Evolutionary conservation across 2,329 filamentous ascomycete genomes (phyloP), one percentile per base, ranked within the genome.

Genomic region (Claviceps sp.): DNA sequence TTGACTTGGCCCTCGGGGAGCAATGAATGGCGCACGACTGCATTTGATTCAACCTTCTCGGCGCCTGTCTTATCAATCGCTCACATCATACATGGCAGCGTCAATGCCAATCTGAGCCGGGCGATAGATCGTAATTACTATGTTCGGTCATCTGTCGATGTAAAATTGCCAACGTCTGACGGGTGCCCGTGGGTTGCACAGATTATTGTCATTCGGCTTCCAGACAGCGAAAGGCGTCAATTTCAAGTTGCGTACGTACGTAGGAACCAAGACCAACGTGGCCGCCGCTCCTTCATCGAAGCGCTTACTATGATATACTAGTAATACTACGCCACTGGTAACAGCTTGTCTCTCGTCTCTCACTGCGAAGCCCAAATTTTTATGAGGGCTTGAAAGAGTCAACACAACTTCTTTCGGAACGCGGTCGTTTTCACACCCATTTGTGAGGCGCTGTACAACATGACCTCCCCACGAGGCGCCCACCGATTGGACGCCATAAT

Each of bases 401-500:
- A 34, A 30, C 26, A 34, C 38, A n/a, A n/a, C 47, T 17, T 17
- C 47, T 30, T 14, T 13, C 19, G 47, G 16, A 41, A 42, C 34
- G 26, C 44, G 6, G 44, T 46, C 26, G 44, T 17, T 22, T 34
- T 46, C 44, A 39, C 13, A 8, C 46, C 46, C 34, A 47, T 24
- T 39, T 14, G 34, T 48, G 22, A 14, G 40, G 40, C 39, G 26
- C 43, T 37, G 48, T 44, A n/a, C 40, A 14, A 49, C 48, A 40
- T 41, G 19, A 14, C 16, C 26, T 50, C 17, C 26, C 39, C 26
- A 44, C 26, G 17, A 50, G 48, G n/a, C 39, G 48, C 24, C 40
- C 48, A 50, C 14, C 40, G 48, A 50, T 44, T 50, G 48, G 48
- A 50, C 48, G 48, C 39, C 48, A 39, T 19, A 26, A 6, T 13